phyloP scores from a whole-genome alignment of 768 basidiomycete genomes.

The Boletus sp. region DNA sequence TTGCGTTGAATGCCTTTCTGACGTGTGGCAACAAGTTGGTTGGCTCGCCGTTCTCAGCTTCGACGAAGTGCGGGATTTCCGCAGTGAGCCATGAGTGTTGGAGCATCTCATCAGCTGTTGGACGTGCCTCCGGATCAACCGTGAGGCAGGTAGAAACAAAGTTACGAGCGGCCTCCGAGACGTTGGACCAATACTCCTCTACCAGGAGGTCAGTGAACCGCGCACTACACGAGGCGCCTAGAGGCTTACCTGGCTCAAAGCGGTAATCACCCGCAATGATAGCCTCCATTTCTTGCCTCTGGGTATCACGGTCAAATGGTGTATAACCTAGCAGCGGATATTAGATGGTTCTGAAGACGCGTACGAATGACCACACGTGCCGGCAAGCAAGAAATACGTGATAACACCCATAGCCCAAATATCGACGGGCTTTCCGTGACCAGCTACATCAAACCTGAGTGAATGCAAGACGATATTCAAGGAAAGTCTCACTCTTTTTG shows the following conservation, averaged over 20 bases:
- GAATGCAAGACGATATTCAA: background rate
- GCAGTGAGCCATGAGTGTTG: constrained; percentile 69
- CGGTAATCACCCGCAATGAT: constrained; percentile 92
- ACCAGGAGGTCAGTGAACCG: constrained; percentile 18
- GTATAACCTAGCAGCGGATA: constrained; percentile 65
- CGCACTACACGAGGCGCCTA: background rate
- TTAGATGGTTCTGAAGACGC: background rate
- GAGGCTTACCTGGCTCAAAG: constrained; percentile 64
- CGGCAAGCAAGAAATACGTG: constrained; percentile 91
- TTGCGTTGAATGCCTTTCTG: constrained; percentile 87
- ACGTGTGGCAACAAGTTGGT: constrained; percentile 85
- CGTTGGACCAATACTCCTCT: constrained; percentile 83
- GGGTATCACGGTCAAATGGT: constrained; percentile 91
- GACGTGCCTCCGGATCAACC: constrained; percentile 74
- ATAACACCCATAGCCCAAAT: constrained; percentile 99
- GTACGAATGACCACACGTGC: constrained; percentile 21
- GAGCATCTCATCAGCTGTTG: constrained; percentile 74
- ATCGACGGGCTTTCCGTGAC: constrained; percentile 94
- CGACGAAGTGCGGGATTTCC: constrained; percentile 66
- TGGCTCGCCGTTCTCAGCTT: constrained; percentile 52
- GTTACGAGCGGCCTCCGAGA: constrained; percentile 76
- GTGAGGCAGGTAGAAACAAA: constrained; percentile 86
- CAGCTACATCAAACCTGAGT: constrained; percentile 45
- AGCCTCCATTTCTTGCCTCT: constrained; percentile 90
- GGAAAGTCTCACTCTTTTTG: constrained; percentile 63